phyloP scores from a whole-genome alignment of 2,329 filamentous ascomycete genomes.

The Atkinsonella texensis region DNA sequence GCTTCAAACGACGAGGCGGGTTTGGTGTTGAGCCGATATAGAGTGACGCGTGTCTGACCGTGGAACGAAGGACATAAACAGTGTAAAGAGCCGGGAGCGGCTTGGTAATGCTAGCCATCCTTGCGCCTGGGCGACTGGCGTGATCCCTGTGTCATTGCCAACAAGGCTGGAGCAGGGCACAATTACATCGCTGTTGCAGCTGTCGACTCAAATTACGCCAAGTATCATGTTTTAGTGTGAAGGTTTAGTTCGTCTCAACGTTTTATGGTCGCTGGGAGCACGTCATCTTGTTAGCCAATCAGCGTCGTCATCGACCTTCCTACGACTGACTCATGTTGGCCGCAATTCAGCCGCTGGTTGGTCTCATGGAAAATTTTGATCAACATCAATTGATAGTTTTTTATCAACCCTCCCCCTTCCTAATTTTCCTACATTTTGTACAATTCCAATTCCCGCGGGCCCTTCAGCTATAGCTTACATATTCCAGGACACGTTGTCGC shows the following conservation, averaged over 20 bases:
- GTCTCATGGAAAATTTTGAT: no score
- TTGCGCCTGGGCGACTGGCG: conserved; percentile 4
- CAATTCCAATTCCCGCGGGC: no score
- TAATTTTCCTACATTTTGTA: no score
- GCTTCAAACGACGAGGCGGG: conserved; percentile 69
- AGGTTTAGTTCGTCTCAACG: not conserved
- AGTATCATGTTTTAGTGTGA: not conserved
- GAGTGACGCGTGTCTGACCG: conserved; percentile 54
- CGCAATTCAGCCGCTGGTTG: no score
- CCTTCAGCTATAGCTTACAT: no score
- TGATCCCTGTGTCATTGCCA: not conserved
- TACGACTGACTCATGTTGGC: no score
- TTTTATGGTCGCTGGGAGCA: no score
- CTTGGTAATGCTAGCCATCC: conserved; percentile 32
- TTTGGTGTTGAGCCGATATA: conserved; percentile 93
- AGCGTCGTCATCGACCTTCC: no score
- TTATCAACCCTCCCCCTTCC: no score
- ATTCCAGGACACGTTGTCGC: not conserved
- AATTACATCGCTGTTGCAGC: not conserved
- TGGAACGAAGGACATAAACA: conserved; percentile 85
- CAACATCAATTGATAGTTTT: no score
- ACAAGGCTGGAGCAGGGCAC: not conserved
- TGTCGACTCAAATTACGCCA: not conserved
- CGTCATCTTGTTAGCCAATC: no score
- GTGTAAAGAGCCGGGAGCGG: conserved; percentile 83